A percentile compares a stretch with the other conserved stretches of the same genome.
Conservation (phyloP, 2,329 filamentous ascomycete species). For the Trematosphaeria pertusa region DNA sequence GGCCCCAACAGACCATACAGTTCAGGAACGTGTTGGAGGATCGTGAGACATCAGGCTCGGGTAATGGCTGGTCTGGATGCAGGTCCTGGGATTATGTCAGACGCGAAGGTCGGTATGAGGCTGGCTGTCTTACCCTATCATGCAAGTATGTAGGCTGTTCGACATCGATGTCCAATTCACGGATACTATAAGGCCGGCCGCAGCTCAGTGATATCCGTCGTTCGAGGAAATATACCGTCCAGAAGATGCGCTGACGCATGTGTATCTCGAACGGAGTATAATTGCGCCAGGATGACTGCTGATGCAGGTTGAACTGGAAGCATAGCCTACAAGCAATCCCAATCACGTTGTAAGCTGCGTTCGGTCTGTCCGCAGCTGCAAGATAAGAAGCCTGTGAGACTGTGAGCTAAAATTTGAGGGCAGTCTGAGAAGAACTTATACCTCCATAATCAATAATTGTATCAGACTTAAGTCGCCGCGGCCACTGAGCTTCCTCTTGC, state of each 20-base stretch:
- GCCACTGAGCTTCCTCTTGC: slow-evolving; percentile 30
- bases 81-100: slow-evolving; percentile 17
- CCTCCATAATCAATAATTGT: slow-evolving; percentile 39
- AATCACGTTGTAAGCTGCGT: slow-evolving; percentile 38
- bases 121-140: slow-evolving; percentile 22
- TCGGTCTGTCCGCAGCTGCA: slow-evolving; percentile 31
- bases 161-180: slow-evolving; percentile 35
- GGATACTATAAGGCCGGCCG: slow-evolving; percentile 38
- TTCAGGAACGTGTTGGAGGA: slow-evolving; percentile 29
- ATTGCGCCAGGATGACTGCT: slow-evolving; percentile 28
- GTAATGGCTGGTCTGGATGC: slow-evolving; percentile 17
- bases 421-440: slow-evolving; percentile 9
- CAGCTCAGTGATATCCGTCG: slow-evolving; percentile 39
- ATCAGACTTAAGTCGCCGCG: slow-evolving; percentile 30
- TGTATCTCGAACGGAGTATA: slow-evolving; percentile 24
- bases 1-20: slow-evolving; percentile 34
- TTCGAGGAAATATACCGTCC: slow-evolving; percentile 36
- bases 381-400: slow-evolving; percentile 35
- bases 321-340: slow-evolving; percentile 35
- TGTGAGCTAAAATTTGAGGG: background rate
- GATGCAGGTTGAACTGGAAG: slow-evolving; percentile 39
- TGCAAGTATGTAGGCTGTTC: slow-evolving; percentile 26
- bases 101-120: background rate
- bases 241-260: slow-evolving; percentile 36
- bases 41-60: slow-evolving; percentile 15